Base-by-base conservation (phyloP, 2,329 filamentous ascomycete species). In the Fusarium floridanum region DNA sequence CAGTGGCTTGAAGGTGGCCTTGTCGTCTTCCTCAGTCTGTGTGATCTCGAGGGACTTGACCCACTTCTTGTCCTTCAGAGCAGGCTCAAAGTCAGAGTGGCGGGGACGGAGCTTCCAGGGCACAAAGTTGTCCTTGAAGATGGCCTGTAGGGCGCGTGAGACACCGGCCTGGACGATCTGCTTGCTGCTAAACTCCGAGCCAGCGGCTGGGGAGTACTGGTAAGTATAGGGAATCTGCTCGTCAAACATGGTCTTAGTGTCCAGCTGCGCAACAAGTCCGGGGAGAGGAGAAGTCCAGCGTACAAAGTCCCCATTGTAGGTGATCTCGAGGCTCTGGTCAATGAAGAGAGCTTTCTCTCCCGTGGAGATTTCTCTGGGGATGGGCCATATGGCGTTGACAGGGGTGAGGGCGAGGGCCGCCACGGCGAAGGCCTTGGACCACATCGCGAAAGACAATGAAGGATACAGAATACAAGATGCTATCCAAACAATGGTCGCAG, bases 61-160 rank as follows among this genome's bases (percentile, higher is more conserved):
- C 74, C 84, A 88, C 5, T 81, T 86, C 76, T 88, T 85, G 61
- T 77, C 76, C 8, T 65, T 41, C 24, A 81, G 77, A 9, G 84
- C 80, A 1, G 94, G 94, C 82, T 96, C 93, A 73, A 90, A 93
- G 45, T 89, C 79, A 65, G 88, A 87, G 75, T 91, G 87, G 37
- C 92, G 89, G 27, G 89, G 87, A 72, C 93, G 88, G 65, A 97
- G 89, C 84, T 92, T 95, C 94, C 94, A 97, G 0, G 94, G 94
- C 17, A 94, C 88, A 71, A 95, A 91, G 76, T 89, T 91, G 68
- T 92, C 85, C 29, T 88, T 83, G 82, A 95, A 93, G 66, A 96
- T 90, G 67, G 88, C 89, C 27, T 87, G 82, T 73, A 91, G 84
- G 11, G 92, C 87, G 56, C 92, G 88, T n/a, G 87, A 86, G 22